Evolutionary conservation across 805 yeast genomes (phyloP).

Genomic region (Wickerhamiella brachini): DNA sequence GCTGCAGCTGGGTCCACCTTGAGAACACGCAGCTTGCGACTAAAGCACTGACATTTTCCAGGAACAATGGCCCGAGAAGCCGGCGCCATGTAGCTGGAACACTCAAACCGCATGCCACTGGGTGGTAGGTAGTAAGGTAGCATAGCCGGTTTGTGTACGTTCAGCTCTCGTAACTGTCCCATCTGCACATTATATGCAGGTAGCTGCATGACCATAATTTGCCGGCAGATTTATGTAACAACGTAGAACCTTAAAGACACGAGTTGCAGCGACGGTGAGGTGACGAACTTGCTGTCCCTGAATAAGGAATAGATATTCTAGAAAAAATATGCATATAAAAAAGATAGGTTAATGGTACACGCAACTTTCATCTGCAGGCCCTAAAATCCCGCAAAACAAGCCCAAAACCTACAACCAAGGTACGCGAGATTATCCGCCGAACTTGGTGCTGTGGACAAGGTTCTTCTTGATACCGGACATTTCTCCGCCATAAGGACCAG

Average conservation of each 20-base stretch:
- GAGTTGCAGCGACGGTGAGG: not conserved
- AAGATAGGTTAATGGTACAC: not conserved
- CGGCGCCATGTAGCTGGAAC: not conserved
- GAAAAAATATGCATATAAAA: not conserved
- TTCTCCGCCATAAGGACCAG: conserved; percentile 84
- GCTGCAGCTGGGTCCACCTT: not conserved
- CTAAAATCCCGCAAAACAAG: not conserved
- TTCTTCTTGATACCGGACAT: conserved; percentile 95
- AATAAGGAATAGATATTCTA: not conserved
- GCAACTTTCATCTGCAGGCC: not conserved
- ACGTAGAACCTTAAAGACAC: not conserved
- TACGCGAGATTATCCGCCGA: conserved; percentile 7
- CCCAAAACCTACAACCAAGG: not conserved
- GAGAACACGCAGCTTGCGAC: not conserved
- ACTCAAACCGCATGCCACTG: not conserved
- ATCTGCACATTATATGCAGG: not conserved
- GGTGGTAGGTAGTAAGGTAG: not conserved
- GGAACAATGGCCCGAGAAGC: not conserved
- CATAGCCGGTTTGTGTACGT: not conserved
- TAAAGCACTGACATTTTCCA: not conserved
- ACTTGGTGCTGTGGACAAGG: conserved; percentile 72
- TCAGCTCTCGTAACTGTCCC: not conserved
- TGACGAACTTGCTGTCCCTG: not conserved
- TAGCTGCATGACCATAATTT: not conserved
- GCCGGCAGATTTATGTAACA: not conserved